Evolutionary conservation across 2,329 filamentous ascomycete species (phyloP).

Genomic region (Cladosporium sp.): DNA sequence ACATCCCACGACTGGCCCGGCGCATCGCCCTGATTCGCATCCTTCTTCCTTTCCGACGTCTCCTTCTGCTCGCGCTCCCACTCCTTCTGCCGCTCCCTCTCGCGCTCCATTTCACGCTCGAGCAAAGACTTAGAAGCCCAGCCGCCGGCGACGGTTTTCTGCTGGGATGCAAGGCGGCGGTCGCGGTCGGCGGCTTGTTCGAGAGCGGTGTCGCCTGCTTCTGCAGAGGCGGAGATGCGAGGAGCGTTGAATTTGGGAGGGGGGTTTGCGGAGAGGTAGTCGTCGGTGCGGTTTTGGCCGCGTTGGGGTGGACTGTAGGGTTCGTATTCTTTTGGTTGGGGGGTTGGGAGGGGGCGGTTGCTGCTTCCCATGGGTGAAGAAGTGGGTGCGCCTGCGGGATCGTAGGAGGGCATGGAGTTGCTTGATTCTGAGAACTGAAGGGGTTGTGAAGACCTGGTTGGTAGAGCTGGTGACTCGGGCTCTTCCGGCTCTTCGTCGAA

Average conservation of each 20-base stretch:
- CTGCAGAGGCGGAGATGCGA: slow-evolving; percentile 46
- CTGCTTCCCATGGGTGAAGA: slow-evolving; percentile 25
- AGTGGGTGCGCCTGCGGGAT: slow-evolving; percentile 20
- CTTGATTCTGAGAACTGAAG: slow-evolving; percentile 21
- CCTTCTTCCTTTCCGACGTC: slow-evolving; percentile 56
- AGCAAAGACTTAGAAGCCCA: slow-evolving; percentile 70
- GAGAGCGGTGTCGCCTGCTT: slow-evolving; percentile 42
- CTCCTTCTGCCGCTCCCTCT: slow-evolving; percentile 72
- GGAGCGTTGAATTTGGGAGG: slow-evolving; percentile 48
- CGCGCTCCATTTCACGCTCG: slow-evolving; percentile 78
- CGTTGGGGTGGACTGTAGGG: slow-evolving; percentile 26
- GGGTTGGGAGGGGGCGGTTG: slow-evolving; percentile 31
- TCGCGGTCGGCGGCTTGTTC: slow-evolving; percentile 61
- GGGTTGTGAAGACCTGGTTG: slow-evolving; percentile 15
- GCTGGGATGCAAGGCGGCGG: slow-evolving; percentile 59
- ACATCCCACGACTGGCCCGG: slow-evolving; percentile 75
- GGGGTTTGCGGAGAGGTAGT: slow-evolving; percentile 58
- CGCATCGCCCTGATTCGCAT: slow-evolving; percentile 61
- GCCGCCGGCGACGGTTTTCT: slow-evolving; percentile 61
- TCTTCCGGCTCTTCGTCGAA: slow-evolving; percentile 10
- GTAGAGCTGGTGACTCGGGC: slow-evolving; percentile 7
- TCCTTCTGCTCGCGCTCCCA: slow-evolving; percentile 76
- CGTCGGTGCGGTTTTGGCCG: slow-evolving; percentile 54
- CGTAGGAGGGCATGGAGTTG: slow-evolving; percentile 21
- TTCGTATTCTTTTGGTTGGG: slow-evolving; percentile 25